A percentile compares a stretch with the other conserved stretches of the same genome.
Evolutionary conservation across 257 asterid species (phyloP).

Genomic region (Solanum pennellii): DNA sequence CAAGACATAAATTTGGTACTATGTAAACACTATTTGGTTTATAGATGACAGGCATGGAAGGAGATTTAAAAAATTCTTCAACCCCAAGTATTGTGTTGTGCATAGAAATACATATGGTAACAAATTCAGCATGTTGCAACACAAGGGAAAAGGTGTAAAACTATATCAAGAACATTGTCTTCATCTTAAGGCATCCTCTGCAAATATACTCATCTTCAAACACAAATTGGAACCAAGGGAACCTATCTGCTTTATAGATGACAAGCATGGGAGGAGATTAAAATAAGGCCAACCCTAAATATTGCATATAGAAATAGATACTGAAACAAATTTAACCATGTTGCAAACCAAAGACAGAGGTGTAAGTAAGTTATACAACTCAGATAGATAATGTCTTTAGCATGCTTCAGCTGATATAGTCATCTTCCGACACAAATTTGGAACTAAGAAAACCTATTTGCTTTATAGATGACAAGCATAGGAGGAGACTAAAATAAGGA

Average conservation of each 20-base stretch:
- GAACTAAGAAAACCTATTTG: conserved; percentile 17
- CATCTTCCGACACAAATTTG: conserved; percentile 29
- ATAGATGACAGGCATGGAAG: neutral
- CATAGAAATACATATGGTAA: neutral
- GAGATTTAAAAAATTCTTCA: neutral
- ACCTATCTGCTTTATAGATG: neutral
- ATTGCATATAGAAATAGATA: neutral
- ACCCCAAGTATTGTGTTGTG: neutral
- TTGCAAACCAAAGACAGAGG: neutral
- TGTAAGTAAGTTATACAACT: neutral
- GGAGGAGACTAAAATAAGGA: neutral
- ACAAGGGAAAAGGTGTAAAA: neutral
- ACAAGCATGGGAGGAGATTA: neutral
- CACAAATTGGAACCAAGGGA: neutral
- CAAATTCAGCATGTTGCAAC: neutral
- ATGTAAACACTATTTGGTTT: neutral
- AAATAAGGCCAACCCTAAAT: neutral
- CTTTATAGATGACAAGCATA: conserved; percentile 26
- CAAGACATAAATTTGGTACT: too few relatives aligned
- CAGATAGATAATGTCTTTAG: neutral
- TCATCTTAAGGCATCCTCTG: neutral
- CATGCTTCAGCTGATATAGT: neutral
- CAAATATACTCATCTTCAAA: conserved; percentile 1
- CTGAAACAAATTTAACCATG: neutral
- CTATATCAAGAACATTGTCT: neutral